phyloP scores from a whole-genome alignment of 768 basidiomycete species.

The Leccinum broughii region DNA sequence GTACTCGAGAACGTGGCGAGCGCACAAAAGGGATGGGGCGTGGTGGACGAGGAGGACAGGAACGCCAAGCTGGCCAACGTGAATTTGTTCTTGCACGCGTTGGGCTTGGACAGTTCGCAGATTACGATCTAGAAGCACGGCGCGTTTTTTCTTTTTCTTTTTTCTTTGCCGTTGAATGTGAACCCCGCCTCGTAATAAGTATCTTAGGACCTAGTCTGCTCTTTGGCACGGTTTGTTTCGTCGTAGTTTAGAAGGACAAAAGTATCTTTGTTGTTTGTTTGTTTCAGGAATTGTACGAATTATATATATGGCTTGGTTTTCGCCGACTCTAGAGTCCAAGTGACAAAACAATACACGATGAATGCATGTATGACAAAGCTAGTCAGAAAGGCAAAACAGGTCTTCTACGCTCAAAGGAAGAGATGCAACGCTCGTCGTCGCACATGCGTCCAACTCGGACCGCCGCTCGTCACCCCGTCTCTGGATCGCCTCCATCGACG shows the following conservation, averaged over 20 bases:
- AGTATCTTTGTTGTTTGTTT: constrained; percentile 13
- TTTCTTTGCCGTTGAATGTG: too few species aligned
- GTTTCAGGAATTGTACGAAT: constrained; percentile 20
- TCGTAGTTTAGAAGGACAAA: constrained; percentile 19
- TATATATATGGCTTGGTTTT: constrained; percentile 13
- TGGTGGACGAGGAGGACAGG: constrained; percentile 69
- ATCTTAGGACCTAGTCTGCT: constrained; percentile 9
- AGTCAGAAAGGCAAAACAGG: constrained; percentile 2
- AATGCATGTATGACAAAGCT: constrained; percentile 1
- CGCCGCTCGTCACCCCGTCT: constrained; percentile 37
- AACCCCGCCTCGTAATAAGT: background rate
- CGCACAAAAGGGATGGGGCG: constrained; percentile 70
- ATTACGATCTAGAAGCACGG: constrained; percentile 46
- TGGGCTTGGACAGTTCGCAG: constrained; percentile 73
- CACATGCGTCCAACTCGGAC: constrained; percentile 37
- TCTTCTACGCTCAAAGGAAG: constrained; percentile 28
- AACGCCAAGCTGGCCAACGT: constrained; percentile 86
- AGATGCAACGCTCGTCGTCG: constrained; percentile 4
- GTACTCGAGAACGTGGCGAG: constrained; percentile 87
- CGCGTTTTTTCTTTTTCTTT: too few species aligned
- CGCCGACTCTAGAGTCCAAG: background rate
- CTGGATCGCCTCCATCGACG: constrained; percentile 36
- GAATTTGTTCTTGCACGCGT: constrained; percentile 84
- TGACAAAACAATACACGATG: background rate
- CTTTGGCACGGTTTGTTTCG: constrained; percentile 4